Evolutionary conservation across 805 yeast genomes (phyloP).

Genomic region (Pichia exigua): DNA sequence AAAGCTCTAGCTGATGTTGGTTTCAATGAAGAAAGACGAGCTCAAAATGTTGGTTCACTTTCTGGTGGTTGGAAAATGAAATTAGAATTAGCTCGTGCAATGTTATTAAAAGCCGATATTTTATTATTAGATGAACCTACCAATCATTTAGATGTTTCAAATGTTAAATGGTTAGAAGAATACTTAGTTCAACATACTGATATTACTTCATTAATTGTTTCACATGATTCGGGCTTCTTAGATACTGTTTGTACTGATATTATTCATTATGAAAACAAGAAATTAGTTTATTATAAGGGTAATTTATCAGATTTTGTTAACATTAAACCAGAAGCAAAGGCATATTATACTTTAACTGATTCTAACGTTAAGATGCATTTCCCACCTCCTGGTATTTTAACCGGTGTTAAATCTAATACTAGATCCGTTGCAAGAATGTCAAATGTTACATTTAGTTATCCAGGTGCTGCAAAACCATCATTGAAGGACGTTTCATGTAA

Average conservation of each 20-base stretch:
- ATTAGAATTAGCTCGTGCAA: conserved; percentile 96
- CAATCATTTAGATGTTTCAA: conserved; percentile 90
- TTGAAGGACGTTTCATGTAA: conserved; percentile 75
- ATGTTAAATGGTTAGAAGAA: conserved; percentile 90
- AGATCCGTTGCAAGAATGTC: conserved; percentile 73
- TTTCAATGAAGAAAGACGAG: conserved; percentile 81
- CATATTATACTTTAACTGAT: conserved; percentile 90
- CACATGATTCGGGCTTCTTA: conserved; percentile 95
- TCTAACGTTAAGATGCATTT: conserved; percentile 92
- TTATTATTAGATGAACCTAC: conserved; percentile 96
- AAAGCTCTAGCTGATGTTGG: conserved; percentile 79
- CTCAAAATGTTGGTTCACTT: conserved; percentile 85
- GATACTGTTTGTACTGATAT: conserved; percentile 96
- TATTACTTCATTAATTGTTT: conserved; percentile 90
- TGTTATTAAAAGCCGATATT: conserved; percentile 95
- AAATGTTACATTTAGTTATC: conserved; percentile 81
- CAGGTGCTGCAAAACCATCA: conserved; percentile 83
- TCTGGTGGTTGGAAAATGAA: conserved; percentile 99
- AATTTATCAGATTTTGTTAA: conserved; percentile 87
- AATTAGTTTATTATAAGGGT: conserved; percentile 92
- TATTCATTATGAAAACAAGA: conserved; percentile 92
- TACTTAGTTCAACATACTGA: conserved; percentile 75
- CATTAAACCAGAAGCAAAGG: conserved; percentile 91
- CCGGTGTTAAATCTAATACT: conserved; percentile 95
- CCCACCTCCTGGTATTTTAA: conserved; percentile 96